phyloP scores from a whole-genome alignment of 1,284 basidiomycete genomes.

The Moesziomyces parantarcticus region DNA sequence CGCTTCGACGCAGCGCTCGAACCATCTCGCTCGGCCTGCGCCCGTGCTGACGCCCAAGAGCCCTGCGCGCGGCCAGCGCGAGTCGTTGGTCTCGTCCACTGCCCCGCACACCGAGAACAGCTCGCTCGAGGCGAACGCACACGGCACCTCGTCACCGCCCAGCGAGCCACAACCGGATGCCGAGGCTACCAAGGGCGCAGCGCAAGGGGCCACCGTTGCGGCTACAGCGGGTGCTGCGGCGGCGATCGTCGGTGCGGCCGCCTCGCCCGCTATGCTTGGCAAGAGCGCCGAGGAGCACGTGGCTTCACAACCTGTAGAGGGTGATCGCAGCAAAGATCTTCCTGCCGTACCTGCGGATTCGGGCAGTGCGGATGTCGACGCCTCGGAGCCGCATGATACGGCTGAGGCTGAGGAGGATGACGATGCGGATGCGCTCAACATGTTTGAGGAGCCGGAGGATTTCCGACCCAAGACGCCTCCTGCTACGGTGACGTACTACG shows the following conservation, averaged over 20 bases:
- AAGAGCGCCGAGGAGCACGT: too few relatives aligned
- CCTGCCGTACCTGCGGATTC: slow-evolving; percentile 25
- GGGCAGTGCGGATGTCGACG: slow-evolving; percentile 11
- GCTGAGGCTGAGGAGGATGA: slow-evolving; percentile 12
- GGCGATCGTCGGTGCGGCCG: slow-evolving; percentile 26
- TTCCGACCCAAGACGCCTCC: slow-evolving; percentile 65
- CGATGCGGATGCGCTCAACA: slow-evolving; percentile 35
- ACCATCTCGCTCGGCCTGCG: slow-evolving; percentile 9
- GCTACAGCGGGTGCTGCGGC: slow-evolving; percentile 19
- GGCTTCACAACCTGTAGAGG: too few relatives aligned
- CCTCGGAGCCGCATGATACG: too few relatives aligned
- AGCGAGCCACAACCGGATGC: slow-evolving; percentile 10
- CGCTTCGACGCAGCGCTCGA: slow-evolving; percentile 8
- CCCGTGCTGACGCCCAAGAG: slow-evolving; percentile 36
- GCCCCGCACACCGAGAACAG: slow-evolving; percentile 19
- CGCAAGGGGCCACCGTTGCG: slow-evolving; percentile 4
- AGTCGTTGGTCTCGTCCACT: slow-evolving; percentile 15
- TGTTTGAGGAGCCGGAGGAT: slow-evolving; percentile 64
- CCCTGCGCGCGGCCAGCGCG: slow-evolving; percentile 14
- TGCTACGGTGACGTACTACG: slow-evolving; percentile 50
- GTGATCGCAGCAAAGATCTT: slow-evolving; percentile 9
- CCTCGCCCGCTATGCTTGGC: slow-evolving; percentile 1
- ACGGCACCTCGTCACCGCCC: slow-evolving; percentile 16
- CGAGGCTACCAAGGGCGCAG: background rate
- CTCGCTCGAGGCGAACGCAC: slow-evolving; percentile 27